These are phyloP conservation scores for Venturia oleaginea DNA, from an alignment of 2,329 filamentous ascomycete genomes.

Conservation along the genomic window DNA sequence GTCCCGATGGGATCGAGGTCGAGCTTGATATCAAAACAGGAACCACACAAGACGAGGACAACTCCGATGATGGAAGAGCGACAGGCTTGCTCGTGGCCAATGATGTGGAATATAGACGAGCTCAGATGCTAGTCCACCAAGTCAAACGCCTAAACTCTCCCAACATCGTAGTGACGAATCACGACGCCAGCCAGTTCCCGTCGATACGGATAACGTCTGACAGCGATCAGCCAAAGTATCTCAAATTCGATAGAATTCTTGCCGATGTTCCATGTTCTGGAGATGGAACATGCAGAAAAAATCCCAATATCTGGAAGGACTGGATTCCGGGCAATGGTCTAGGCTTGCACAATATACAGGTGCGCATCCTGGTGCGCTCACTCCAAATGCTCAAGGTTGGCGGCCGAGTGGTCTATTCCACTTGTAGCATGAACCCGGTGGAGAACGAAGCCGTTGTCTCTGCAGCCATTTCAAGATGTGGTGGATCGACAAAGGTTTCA, in stretches of 20 bases:
- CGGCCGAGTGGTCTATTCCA: constrained; percentile 92
- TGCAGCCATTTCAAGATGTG: constrained; percentile 81
- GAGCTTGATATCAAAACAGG: constrained; percentile 19
- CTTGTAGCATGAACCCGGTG: constrained; percentile 96
- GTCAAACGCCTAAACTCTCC: constrained; percentile 94
- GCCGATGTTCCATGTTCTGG: constrained; percentile 96
- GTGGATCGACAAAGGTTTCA: constrained; percentile 69
- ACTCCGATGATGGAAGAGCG: constrained; percentile 69
- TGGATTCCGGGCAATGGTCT: constrained; percentile 84
- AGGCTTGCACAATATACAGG: constrained; percentile 78
- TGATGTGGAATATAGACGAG: constrained; percentile 91
- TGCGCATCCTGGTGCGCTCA: constrained; percentile 81
- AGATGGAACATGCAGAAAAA: constrained; percentile 90
- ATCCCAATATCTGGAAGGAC: constrained; percentile 86
- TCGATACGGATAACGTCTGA: constrained; percentile 72
- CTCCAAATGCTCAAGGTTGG: constrained; percentile 94
- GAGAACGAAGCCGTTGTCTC: constrained; percentile 93
- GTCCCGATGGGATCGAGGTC: constrained; percentile 32
- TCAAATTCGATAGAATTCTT: constrained; percentile 94
- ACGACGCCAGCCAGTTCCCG: constrained; percentile 93
- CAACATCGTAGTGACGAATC: constrained; percentile 93
- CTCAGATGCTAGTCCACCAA: constrained; percentile 95
- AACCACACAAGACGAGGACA: constrained; percentile 36
- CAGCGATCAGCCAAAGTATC: constrained; percentile 53
- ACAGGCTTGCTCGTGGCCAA: constrained; percentile 92